Percentiles rank a stretch among this genome's conserved stretches.
phyloP scores from a whole-genome alignment of 192 early-diverging fungal species.

The Kickxella alabastrina region DNA sequence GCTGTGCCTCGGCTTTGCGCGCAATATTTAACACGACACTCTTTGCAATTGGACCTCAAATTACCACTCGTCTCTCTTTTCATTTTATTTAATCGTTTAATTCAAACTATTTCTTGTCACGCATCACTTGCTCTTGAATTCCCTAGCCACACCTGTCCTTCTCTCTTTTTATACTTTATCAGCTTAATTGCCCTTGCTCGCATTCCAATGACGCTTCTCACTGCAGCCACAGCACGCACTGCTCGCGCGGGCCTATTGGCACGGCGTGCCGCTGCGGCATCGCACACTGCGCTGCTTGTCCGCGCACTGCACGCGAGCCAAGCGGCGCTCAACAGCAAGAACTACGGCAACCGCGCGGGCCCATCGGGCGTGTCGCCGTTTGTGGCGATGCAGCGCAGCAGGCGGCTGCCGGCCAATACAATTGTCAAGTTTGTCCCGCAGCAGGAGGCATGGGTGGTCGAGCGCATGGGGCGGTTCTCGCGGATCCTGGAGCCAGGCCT shows the following conservation, averaged over 20 bases:
- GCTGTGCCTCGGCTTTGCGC: too few species aligned
- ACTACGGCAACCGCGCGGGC: background rate
- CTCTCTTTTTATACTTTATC: too few species aligned
- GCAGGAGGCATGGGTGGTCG: conserved; percentile 96
- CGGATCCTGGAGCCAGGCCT: conserved; percentile 88
- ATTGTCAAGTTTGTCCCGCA: conserved; percentile 97
- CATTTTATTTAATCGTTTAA: background rate
- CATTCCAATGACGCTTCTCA: too few species aligned
- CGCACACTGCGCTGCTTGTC: too few species aligned
- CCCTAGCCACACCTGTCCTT: too few species aligned
- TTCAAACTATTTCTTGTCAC: background rate
- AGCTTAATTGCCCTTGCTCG: too few species aligned
- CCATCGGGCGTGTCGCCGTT: too few species aligned
- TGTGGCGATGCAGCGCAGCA: conserved; percentile 1
- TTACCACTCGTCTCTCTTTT: background rate
- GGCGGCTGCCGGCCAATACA: conserved; percentile 41
- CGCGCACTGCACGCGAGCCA: background rate
- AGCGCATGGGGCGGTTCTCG: conserved; percentile 88
- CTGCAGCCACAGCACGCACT: too few species aligned
- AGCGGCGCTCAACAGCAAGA: background rate
- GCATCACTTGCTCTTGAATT: too few species aligned
- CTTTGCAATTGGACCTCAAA: background rate
- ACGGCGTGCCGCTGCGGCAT: too few species aligned
- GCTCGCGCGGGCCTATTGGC: too few species aligned
- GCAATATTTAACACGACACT: too few species aligned